Conservation (phyloP, 306 rosid genomes). For the Fragaria nilgerrensis region DNA sequence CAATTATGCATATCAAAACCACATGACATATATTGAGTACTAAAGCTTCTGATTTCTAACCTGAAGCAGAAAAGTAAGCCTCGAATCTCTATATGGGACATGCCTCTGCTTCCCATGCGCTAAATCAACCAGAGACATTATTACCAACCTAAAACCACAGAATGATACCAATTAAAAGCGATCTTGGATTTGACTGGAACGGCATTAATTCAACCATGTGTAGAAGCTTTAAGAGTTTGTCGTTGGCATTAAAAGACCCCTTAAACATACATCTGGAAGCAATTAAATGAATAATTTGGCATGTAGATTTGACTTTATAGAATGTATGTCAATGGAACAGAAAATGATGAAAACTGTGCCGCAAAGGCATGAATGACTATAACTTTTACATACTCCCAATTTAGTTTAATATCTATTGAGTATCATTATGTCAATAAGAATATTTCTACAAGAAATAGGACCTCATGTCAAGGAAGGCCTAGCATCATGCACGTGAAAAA, state of each 20-base stretch:
- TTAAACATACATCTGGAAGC: neutral
- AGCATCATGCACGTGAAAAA: conserved; percentile 1
- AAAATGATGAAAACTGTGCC: neutral
- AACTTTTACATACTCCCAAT: neutral
- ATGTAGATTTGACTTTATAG: neutral
- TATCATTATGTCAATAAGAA: neutral
- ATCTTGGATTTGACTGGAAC: neutral
- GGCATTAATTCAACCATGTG: neutral
- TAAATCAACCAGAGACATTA: conserved; percentile 89
- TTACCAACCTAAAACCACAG: conserved; percentile 70
- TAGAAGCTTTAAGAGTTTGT: neutral
- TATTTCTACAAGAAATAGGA: neutral
- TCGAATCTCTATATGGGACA: conserved; percentile 95
- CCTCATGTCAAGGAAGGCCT: neutral
- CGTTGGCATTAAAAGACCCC: neutral
- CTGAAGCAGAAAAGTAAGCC: conserved; percentile 99
- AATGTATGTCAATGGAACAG: neutral
- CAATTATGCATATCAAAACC: neutral
- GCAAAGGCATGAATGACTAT: neutral
- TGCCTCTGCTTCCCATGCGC: conserved; percentile 96
- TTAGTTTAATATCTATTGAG: neutral
- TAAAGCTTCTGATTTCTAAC: conserved; percentile 42
- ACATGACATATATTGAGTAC: conserved; percentile 6
- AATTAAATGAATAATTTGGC: neutral
- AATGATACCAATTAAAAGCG: conserved; percentile 25